Evolutionary conservation across 2,329 filamentous ascomycete species (phyloP).

Genomic region (Scopulariopsis brevicaulis): DNA sequence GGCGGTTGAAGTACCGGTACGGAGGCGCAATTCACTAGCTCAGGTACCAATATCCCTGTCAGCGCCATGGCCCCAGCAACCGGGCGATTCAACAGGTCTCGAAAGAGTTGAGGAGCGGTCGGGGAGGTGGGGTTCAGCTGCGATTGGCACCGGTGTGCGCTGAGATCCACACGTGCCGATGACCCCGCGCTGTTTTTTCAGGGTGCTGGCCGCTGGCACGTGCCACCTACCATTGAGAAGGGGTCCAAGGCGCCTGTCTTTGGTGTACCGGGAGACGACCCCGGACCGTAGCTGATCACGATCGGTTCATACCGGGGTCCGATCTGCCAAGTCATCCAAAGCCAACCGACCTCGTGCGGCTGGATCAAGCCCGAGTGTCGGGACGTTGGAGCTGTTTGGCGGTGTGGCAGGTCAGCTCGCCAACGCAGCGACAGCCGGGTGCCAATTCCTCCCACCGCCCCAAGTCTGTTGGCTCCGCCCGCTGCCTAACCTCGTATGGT

Average conservation of each 20-base stretch:
- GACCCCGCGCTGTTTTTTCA: background rate
- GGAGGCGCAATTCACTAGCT: background rate
- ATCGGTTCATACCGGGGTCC: too few species aligned
- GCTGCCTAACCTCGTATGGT: too few species aligned
- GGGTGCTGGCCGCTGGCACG: background rate
- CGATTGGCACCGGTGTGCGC: background rate
- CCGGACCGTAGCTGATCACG: too few species aligned
- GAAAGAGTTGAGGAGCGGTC: constrained; percentile 4
- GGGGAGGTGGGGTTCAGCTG: background rate
- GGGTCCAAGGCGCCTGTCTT: background rate
- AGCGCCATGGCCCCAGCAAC: background rate
- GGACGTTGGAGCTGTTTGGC: background rate
- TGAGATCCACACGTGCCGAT: background rate
- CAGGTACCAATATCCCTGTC: background rate
- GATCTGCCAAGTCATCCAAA: background rate
- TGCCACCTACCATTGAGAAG: too few species aligned
- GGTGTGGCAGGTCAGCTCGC: background rate
- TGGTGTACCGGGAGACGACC: background rate
- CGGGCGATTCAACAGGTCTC: constrained; percentile 5
- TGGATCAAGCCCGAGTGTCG: background rate
- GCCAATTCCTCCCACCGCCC: background rate
- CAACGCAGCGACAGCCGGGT: background rate
- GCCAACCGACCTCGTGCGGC: background rate
- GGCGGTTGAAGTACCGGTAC: constrained; percentile 3
- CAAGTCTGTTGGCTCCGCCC: background rate